Percentiles rank a stretch among this genome's conserved stretches.
These are phyloP conservation scores for Dactylellina cionopaga DNA, from an alignment of 2,329 filamentous ascomycete species.

Conservation along the genomic window DNA sequence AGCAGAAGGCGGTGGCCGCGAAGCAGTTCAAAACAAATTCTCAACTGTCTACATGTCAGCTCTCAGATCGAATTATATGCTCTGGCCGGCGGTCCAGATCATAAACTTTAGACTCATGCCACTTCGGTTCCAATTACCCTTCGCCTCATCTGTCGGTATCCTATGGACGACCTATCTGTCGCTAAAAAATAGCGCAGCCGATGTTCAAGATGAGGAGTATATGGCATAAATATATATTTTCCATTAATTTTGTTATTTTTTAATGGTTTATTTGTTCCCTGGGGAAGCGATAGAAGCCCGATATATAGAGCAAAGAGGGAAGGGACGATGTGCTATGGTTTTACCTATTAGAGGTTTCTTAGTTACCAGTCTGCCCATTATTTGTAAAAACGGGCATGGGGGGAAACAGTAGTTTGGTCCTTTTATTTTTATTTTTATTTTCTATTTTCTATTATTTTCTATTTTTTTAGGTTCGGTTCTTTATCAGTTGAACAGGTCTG, in stretches of 20 bases:
- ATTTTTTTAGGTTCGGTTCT: not conserved
- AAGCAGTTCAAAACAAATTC: conserved; percentile 83
- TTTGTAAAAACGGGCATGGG: conserved; percentile 46
- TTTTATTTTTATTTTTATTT: not conserved
- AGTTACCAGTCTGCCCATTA: conserved; percentile 28
- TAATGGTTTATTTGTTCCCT: not conserved
- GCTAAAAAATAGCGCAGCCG: conserved; percentile 85
- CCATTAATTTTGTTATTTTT: not conserved
- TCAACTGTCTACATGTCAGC: conserved; percentile 93
- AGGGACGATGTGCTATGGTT: no score
- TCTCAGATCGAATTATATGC: conserved; percentile 91
- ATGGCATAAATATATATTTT: conserved; percentile 3
- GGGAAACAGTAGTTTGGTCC: no score
- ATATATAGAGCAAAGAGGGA: not conserved
- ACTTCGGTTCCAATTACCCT: conserved; percentile 94
- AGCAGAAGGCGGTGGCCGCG: conserved; percentile 86
- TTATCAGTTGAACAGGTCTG: no score
- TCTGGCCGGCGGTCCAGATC: conserved; percentile 96
- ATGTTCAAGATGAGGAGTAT: conserved; percentile 61
- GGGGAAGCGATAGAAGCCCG: not conserved
- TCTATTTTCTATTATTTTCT: not conserved
- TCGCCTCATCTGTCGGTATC: conserved; percentile 94
- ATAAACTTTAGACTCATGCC: conserved; percentile 97
- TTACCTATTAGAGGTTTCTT: not conserved
- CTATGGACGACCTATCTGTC: conserved; percentile 98